These are phyloP conservation scores for Coniella lustricola DNA, from an alignment of 2,329 filamentous ascomycete genomes.

Conservation along the genomic window DNA sequence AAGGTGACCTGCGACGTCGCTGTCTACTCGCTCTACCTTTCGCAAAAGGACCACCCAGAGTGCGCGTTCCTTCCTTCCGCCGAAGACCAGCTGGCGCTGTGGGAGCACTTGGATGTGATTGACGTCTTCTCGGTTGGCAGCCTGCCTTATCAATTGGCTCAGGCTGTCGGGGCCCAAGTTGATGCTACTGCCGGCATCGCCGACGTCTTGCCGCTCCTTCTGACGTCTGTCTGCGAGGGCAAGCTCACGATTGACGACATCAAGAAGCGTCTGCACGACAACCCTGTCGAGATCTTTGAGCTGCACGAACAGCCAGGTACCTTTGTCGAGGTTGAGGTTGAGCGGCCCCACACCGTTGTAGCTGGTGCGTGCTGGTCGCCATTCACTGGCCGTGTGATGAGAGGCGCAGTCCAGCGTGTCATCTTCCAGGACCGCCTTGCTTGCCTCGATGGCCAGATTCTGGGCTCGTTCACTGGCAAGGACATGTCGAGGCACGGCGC, in stretches of 20 bases:
- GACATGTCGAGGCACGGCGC: constrained; percentile 68
- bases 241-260: constrained; percentile 68
- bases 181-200: constrained; percentile 61
- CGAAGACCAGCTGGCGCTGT: constrained; percentile 65
- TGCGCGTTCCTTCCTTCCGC: constrained; percentile 59
- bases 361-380: constrained; percentile 57
- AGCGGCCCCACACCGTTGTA: constrained; percentile 58
- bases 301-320: constrained; percentile 72
- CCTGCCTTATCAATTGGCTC: constrained; percentile 68
- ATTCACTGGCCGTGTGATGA: constrained; percentile 61
- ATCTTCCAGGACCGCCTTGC: constrained; percentile 68
- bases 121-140: constrained; percentile 76
- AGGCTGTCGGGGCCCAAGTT: constrained; percentile 42
- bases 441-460: constrained; percentile 64
- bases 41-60: constrained; percentile 61
- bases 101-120: constrained; percentile 65
- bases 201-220: constrained; percentile 65
- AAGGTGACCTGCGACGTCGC: constrained; percentile 77
- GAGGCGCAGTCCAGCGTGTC: constrained; percentile 65
- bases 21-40: constrained; percentile 72
- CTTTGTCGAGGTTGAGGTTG: constrained; percentile 68
- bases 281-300: constrained; percentile 75
- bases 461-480: constrained; percentile 53
- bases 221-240: constrained; percentile 69
- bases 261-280: constrained; percentile 64